Evolutionary conservation across 2,329 filamentous ascomycete species (phyloP), one percentile per base, ranked within the genome.

Genomic region (Zymoseptoria tritici): DNA sequence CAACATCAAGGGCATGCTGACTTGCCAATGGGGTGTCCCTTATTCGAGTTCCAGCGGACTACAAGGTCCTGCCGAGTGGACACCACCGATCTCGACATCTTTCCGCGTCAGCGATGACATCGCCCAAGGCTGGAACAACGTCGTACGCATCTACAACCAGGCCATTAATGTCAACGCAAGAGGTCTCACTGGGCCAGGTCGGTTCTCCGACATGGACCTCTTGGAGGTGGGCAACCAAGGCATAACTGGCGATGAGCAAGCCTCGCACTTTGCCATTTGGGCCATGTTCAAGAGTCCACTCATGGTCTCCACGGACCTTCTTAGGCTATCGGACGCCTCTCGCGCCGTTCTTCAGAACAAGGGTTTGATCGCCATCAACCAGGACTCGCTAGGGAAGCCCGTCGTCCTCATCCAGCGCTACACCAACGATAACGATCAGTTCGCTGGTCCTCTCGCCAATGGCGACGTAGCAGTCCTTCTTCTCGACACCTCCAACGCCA

Each of bases 291-390:
- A 71, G 59, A 67, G 63, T 49, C 62, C 66, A 6, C 58, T 71
- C 8, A 65, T 70, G 63, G 57, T 71, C n/a, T 68, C 67, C 1
- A 66, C 64, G 4, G 49, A 55, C 22, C 54, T 64, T 0, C 57
- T 59, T 11, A 53, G 49, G 9, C 64, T 70, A 53, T 66, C 66
- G 11, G 54, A 57, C 13, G 57, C 61, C 5, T 67, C 67, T 3
- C 55, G 61, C 20, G 57, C 60, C 21, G 68, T 76, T 53, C 60
- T 77, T 53, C 73, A 73, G 1, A 84, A 85, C 68, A 73, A 76
- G 24, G 82, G 83, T 57, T 77, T 83, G 21, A 80, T 86, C 22
- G 78, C 78, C 0, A 80, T 83, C 66, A 85, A 85, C 64, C 83
- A 85, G 64, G 83, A 85, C 64, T 60, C 77, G 0, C 69, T 85